These are phyloP conservation scores for Penicillium sp. DNA, from an alignment of 2,329 filamentous ascomycete species.

Conservation along the genomic window DNA sequence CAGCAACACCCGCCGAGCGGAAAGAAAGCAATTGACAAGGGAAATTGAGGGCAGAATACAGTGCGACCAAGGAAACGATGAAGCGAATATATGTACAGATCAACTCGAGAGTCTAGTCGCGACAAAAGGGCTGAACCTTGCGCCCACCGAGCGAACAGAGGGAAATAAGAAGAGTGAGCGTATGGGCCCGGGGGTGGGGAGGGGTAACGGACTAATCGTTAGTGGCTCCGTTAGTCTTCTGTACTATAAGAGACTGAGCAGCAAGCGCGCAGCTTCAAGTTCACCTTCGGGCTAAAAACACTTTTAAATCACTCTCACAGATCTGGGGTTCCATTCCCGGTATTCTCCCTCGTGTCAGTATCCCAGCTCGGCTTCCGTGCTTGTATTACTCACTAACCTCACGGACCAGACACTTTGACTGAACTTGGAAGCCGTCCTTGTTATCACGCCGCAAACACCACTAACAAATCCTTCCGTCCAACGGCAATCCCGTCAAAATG, in stretches of 20 bases:
- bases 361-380: conserved; percentile 7
- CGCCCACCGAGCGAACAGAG: conserved; percentile 12
- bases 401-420: neutral
- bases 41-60: conserved; percentile 4
- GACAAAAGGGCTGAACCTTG: conserved; percentile 2
- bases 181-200: conserved; percentile 28
- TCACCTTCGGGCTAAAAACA: neutral
- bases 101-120: conserved; percentile 3
- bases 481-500: neutral
- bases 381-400: conserved; percentile 2
- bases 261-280: neutral
- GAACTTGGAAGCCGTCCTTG: neutral
- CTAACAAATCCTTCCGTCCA: conserved; percentile 10
- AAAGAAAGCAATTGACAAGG: conserved; percentile 14
- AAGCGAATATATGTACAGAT: conserved; percentile 13
- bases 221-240: conserved; percentile 11
- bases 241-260: conserved; percentile 1
- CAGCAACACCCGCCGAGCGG: conserved; percentile 1
- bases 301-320: neutral
- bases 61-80: conserved; percentile 9
- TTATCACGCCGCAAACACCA: neutral
- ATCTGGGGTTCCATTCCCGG: neutral
- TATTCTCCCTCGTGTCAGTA: neutral
- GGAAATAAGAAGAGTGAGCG: conserved; percentile 16
- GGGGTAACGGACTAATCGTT: conserved; percentile 26